These are phyloP conservation scores for Tritrichomonas musculus DNA, from an alignment of 208 protist species.

Conservation along the genomic window DNA sequence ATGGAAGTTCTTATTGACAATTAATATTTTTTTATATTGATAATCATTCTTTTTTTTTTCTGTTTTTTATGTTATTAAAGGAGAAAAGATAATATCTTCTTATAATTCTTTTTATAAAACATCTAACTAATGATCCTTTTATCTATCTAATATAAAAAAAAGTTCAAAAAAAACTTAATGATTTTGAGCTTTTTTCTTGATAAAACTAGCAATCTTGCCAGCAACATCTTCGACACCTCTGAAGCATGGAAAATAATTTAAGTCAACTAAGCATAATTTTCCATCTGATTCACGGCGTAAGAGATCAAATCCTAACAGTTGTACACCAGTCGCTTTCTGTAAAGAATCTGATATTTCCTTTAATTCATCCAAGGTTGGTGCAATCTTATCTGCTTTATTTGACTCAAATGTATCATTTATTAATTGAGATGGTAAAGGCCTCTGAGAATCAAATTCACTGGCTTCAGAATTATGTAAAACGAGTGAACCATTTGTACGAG, in stretches of 20 bases:
- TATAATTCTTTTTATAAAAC: no score
- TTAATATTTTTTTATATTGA: no score
- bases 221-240: constrained; percentile 6
- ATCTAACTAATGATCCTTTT: no score
- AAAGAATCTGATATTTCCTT: neutral
- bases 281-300: neutral
- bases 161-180: no score
- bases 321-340: neutral
- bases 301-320: neutral
- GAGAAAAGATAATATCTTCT: no score
- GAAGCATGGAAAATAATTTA: constrained; percentile 33
- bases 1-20: no score
- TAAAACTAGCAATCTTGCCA: neutral
- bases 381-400: neutral
- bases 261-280: neutral
- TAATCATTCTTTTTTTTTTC: no score
- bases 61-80: no score
- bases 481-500: neutral
- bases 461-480: neutral
- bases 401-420: neutral
- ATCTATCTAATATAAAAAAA: no score
- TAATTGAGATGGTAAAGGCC: neutral
- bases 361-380: neutral
- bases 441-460: neutral
- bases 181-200: neutral